phyloP scores from a whole-genome alignment of 2,329 filamentous ascomycete genomes.

The Claviceps capensis region DNA sequence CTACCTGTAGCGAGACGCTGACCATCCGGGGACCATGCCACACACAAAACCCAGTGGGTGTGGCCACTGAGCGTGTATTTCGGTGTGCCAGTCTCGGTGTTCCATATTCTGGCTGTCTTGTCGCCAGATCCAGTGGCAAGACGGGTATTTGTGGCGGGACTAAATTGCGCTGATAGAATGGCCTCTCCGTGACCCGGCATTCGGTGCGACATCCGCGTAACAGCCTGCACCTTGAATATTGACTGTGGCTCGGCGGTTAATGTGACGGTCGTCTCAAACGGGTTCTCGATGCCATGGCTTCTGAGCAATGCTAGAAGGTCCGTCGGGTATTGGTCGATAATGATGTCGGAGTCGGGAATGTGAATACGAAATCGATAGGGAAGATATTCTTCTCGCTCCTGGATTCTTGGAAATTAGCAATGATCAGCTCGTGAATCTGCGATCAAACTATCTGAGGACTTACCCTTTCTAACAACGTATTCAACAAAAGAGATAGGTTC shows the following conservation, averaged over 20 bases:
- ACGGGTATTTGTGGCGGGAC: constrained; percentile 59
- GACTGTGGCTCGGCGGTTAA: constrained; percentile 66
- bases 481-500: constrained; percentile 77
- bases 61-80: constrained; percentile 78
- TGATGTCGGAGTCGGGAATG: constrained; percentile 36
- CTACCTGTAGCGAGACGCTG: constrained; percentile 72
- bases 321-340: constrained; percentile 42
- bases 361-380: constrained; percentile 49
- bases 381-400: constrained; percentile 45
- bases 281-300: constrained; percentile 42
- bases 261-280: constrained; percentile 40
- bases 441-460: not conserved
- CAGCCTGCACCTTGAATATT: constrained; percentile 83
- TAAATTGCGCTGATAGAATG: constrained; percentile 78
- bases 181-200: constrained; percentile 87
- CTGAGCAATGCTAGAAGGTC: constrained; percentile 41
- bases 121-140: constrained; percentile 87
- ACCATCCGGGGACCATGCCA: constrained; percentile 78
- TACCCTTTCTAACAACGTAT: constrained; percentile 68
- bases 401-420: not conserved
- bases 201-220: constrained; percentile 76
- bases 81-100: constrained; percentile 85
- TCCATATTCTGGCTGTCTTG: constrained; percentile 83
- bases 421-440: not conserved
- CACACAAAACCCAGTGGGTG: constrained; percentile 77